Base-by-base conservation (phyloP, 768 basidiomycete genomes). In the Mycena venus region DNA sequence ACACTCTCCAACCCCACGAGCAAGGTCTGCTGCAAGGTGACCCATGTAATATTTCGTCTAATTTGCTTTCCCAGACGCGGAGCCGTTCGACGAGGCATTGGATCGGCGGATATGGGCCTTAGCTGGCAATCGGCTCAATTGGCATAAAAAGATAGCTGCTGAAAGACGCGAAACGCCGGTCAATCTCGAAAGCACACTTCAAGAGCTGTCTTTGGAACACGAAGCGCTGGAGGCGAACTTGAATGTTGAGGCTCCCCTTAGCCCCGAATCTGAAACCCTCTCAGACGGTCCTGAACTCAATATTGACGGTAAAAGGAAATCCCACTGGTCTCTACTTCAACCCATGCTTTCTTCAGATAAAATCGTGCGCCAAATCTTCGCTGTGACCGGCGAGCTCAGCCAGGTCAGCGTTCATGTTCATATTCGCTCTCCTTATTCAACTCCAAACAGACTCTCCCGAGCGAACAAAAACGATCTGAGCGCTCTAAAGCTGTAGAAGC, bases 51-150 rank as follows among this genome's bases (percentile, higher is more conserved):
- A n/a, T n/a, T n/a, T n/a, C n/a, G n/a, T n/a, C n/a, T n/a, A n/a
- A n/a, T n/a, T n/a, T n/a, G n/a, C n/a, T n/a, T n/a, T n/a, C n/a
- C n/a, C n/a, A 77, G 92, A 91, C 53, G 90, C 91, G 76, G 95
- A 96, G 78, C 88, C 91, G 4, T 98, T 96, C 81, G 95, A 98
- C 79, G 96, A 98, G 82, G 91, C 90, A 2, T 89, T 98, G 34
- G 96, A 97, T 80, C 85, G 94, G 61, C 90, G 90, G 53, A 93
- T 97, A 58, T 96, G 94, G 93, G 92, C 93, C 0, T 82, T 96
- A 21, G 91, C 93, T 42, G 90, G 93, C 75, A 93, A 94, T 61
- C 86, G 92, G 32, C 83, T 96, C 62, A 88, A 92, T 75, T 95
- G 91, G 91, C 92, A 95, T 79, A 91, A 90, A 73, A 88, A 92